These are phyloP conservation scores for Backusella psychrophila DNA, from an alignment of 192 early-diverging fungal genomes.

Conservation along the genomic window DNA sequence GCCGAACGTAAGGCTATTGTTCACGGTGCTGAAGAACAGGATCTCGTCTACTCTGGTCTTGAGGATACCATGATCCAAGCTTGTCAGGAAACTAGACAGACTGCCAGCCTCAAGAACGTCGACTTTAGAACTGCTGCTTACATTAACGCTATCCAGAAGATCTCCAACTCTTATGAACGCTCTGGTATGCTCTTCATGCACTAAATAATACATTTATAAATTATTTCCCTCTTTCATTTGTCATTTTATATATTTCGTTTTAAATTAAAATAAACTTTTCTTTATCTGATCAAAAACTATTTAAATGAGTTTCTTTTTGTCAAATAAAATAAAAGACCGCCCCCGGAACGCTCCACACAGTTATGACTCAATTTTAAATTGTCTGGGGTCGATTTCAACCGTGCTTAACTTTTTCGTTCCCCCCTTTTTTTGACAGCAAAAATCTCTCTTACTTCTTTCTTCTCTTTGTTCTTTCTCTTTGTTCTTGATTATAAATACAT, in stretches of 20 bases:
- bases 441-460: not conserved
- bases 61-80: conserved; percentile 88
- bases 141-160: conserved; percentile 81
- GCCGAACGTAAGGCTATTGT: conserved; percentile 73
- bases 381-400: not conserved
- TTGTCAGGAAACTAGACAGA: conserved; percentile 70
- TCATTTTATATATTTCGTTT: not conserved
- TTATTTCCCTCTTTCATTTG: not conserved
- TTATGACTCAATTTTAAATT: conserved; percentile 5
- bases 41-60: conserved; percentile 82
- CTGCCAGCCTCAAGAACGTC: conserved; percentile 58
- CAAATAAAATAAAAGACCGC: not conserved
- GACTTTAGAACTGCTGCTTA: conserved; percentile 80
- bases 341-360: not conserved
- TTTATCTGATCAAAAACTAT: not conserved
- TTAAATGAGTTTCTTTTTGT: not conserved
- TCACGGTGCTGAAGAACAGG: conserved; percentile 81
- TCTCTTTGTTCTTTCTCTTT: not conserved
- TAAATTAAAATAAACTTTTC: not conserved
- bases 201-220: conserved; percentile 8
- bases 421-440: not conserved
- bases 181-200: conserved; percentile 76
- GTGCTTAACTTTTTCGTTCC: not conserved
- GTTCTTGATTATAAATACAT: not conserved
- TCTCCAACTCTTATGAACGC: conserved; percentile 67